Evolutionary conservation across 2,329 filamentous ascomycete genomes (phyloP).

Genomic region (Pseudogymnoascus sp.): DNA sequence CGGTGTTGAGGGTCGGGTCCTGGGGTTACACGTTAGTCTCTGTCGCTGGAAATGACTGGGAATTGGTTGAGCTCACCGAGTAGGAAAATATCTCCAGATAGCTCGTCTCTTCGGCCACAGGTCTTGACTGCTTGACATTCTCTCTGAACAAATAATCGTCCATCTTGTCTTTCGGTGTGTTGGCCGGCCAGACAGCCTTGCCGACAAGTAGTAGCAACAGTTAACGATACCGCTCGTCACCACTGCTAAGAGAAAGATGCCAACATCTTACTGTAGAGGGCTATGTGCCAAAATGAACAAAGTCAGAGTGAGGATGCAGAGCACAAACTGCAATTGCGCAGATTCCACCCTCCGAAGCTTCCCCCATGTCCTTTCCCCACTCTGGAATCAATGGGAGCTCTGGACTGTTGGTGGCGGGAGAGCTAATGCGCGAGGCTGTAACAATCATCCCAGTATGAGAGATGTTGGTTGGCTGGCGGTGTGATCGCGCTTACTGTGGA

Average conservation of each 20-base stretch:
- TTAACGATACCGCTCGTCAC: neutral
- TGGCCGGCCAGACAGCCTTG: neutral
- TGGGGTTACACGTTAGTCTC: conserved; percentile 12
- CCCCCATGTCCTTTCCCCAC: neutral
- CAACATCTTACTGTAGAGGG: neutral
- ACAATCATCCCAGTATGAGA: neutral
- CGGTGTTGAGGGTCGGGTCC: conserved; percentile 22
- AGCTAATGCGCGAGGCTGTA: conserved; percentile 4
- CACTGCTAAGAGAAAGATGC: neutral
- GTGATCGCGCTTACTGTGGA: conserved; percentile 6
- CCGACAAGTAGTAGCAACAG: neutral
- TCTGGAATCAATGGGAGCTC: neutral
- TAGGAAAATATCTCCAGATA: conserved; percentile 28
- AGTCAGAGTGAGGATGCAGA: neutral
- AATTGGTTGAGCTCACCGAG: conserved; percentile 19
- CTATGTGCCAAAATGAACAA: neutral
- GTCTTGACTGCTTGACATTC: conserved; percentile 22
- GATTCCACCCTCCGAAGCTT: neutral
- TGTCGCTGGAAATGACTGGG: neutral
- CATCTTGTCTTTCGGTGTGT: conserved; percentile 16
- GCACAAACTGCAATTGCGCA: neutral
- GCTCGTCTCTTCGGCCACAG: conserved; percentile 21
- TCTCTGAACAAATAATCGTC: conserved; percentile 29
- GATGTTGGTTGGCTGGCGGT: neutral
- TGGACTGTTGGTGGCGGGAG: neutral